These are phyloP conservation scores for Solanum clarkiae DNA, from an alignment of 257 asterid genomes.

Conservation along the genomic window DNA sequence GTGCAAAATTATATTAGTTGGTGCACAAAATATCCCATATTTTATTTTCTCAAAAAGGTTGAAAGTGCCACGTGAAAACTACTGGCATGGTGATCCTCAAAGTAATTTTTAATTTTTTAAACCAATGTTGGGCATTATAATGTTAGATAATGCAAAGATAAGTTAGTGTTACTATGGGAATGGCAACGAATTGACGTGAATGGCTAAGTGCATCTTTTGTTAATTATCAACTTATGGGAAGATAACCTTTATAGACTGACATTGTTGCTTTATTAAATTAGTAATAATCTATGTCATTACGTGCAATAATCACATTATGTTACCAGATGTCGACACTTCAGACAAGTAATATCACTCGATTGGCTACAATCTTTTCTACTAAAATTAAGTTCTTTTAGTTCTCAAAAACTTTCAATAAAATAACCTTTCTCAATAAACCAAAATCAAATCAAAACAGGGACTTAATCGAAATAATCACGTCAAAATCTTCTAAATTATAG, in stretches of 20 bases:
- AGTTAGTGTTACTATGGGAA: background rate
- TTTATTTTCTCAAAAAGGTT: too few species aligned
- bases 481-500: background rate
- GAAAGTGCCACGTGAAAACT: background rate
- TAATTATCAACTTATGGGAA: background rate
- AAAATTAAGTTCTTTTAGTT: background rate
- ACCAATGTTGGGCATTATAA: background rate
- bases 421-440: background rate
- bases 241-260: background rate
- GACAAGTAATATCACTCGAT: background rate
- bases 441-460: background rate
- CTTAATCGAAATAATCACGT: background rate
- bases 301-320: background rate
- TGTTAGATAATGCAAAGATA: background rate
- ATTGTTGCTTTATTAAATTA: background rate
- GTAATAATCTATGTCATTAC: background rate
- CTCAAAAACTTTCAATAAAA: background rate
- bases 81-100: background rate
- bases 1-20: background rate
- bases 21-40: background rate
- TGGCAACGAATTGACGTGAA: background rate
- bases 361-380: background rate
- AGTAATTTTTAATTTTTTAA: background rate
- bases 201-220: background rate
- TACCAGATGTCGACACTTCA: background rate